Conservation (phyloP, 148 eudicot genomes). For the Vaccinium vitisidaea region DNA sequence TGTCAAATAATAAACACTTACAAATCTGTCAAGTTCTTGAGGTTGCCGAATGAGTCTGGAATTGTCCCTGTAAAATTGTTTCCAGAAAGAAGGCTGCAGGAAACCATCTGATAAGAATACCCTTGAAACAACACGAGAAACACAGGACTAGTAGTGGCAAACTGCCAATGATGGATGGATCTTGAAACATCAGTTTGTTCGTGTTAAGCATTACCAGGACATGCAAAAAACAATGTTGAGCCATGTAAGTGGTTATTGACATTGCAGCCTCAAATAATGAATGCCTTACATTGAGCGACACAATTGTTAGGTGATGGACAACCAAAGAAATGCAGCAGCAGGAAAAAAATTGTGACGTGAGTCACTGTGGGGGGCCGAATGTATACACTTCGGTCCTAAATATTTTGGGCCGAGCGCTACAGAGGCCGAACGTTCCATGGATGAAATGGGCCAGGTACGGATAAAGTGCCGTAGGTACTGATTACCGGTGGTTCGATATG, state of each 20-base stretch:
- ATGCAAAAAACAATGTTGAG: neutral
- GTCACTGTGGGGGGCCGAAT: too few relatives aligned
- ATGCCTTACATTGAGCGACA: neutral
- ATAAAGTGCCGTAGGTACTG: too few relatives aligned
- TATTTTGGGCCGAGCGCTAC: neutral
- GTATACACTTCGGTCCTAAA: too few relatives aligned
- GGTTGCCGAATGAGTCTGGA: constrained; percentile 54
- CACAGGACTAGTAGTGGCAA: neutral
- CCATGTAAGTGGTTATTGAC: neutral
- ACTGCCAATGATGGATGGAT: neutral
- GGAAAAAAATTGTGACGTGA: neutral
- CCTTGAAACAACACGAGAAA: neutral
- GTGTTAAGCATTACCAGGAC: neutral
- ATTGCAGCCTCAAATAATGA: neutral
- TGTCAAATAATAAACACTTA: constrained; percentile 31
- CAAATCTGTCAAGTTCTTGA: constrained; percentile 68
- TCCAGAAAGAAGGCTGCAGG: constrained; percentile 62
- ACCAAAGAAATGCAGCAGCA: neutral
- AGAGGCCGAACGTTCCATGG: too few relatives aligned
- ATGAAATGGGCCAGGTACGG: too few relatives aligned
- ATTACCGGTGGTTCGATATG: too few relatives aligned
- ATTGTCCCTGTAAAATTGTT: constrained; percentile 76
- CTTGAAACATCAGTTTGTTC: neutral
- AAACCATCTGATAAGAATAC: constrained; percentile 11
- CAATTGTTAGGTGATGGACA: neutral